Base-by-base conservation (phyloP, 768 basidiomycete genomes). In the Hirschioporus abietinus region DNA sequence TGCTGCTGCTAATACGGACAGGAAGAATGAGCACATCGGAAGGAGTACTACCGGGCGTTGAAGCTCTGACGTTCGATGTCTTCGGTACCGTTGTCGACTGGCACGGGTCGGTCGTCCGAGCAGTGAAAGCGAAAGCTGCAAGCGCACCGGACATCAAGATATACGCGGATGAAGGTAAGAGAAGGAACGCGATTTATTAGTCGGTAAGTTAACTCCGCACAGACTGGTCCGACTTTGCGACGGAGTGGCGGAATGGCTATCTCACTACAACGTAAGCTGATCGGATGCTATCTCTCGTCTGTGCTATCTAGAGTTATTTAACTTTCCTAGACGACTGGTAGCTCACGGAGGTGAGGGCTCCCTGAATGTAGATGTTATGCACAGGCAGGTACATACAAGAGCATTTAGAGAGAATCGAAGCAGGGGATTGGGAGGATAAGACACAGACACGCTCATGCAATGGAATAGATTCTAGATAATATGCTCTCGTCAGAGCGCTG, bases 221-320 rank as follows among this genome's bases (percentile, higher is more conserved):
- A 64, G 76, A 84, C 69, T 85, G 84, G 84, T 65, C 65, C 0
- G 78, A 75, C 17, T 88, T 90, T 70, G 82, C 86, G 0, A 71
- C 78, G 58, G 83, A 86, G 68, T 90, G 88, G 88, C 78, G 88
- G 63, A 72, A 70, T 1, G 83, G 82, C 0, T 90, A 89, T 69
- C 66, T 80, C 27, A 67, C 71, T 25, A 78, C 75, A 35, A 84
- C 84, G 85, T 86, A 63, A 26, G 82, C 76, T 18, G 30, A n/a
- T 52, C 35, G 24, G 4, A 30, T 30, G 30, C 30, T 30, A 30
- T 3, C 8, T 8, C 30, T 30, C 27, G 25, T 65, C 25, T 24
- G 30, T 52, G 25, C 42, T 26, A 23, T 18, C 42, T 30, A 27
- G 17, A 10, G 15, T 20, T 35, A 1, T 34, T 17, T 12, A 25